These are phyloP conservation scores for Beverwykella pulmonaria DNA, from an alignment of 495 filamentous ascomycete species.

Conservation along the genomic window DNA sequence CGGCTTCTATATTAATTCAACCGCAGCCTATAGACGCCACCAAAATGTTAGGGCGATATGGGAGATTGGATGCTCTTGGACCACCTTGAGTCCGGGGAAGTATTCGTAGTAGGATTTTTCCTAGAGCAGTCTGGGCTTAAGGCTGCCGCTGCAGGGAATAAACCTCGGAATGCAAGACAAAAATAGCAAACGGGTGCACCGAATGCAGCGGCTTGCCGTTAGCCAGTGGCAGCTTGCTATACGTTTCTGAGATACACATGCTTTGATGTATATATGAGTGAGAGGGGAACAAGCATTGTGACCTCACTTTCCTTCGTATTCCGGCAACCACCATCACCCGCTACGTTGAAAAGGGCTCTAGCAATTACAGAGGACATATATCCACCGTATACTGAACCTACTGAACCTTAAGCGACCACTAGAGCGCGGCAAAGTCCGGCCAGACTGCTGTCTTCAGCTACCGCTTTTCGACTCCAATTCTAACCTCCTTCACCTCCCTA, in stretches of 20 bases:
- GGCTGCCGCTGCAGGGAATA: not conserved
- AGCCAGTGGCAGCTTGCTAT: not conserved
- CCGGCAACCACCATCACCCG: slow-evolving; percentile 1
- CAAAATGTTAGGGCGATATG: not conserved
- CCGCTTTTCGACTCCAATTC: not conserved
- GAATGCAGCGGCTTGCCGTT: not conserved
- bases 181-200: not conserved
- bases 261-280: not conserved
- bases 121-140: not conserved
- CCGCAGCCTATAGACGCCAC: not conserved
- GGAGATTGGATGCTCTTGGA: not conserved
- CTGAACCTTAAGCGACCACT: not conserved
- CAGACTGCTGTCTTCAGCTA: not conserved
- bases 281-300: slow-evolving; percentile 8
- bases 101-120: not conserved
- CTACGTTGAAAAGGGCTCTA: not conserved
- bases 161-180: not conserved
- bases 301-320: slow-evolving; percentile 6
- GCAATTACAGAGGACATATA: not conserved
- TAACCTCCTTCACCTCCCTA: not conserved
- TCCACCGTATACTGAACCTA: not conserved
- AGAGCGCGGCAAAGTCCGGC: not conserved
- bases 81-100: not conserved
- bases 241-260: not conserved
- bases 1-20: slow-evolving; percentile 13